A percentile compares a stretch with the other conserved stretches of the same genome.
Conservation (phyloP, 2,329 filamentous ascomycete genomes). For the Neospermospora avenae region DNA sequence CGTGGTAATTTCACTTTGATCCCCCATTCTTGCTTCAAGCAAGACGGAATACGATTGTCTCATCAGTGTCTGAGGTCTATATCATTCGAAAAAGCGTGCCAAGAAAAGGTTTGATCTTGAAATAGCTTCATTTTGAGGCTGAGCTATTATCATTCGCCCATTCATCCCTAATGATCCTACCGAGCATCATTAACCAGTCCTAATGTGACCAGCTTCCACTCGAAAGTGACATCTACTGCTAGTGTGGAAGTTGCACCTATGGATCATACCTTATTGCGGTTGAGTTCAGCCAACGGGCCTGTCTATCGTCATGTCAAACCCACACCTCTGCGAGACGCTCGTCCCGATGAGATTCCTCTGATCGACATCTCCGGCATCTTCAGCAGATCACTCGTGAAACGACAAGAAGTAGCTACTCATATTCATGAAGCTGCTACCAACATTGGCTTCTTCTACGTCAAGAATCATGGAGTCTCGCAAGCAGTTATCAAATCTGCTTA, state of each 20-base stretch:
- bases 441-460: slow-evolving; percentile 45
- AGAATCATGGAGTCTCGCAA: slow-evolving; percentile 38
- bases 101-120: too few relatives aligned
- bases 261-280: neutral
- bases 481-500: slow-evolving; percentile 2
- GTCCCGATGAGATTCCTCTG: slow-evolving; percentile 42
- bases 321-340: slow-evolving; percentile 7
- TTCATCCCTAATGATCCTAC: neutral
- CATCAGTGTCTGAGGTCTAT: too few relatives aligned
- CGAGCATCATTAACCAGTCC: neutral
- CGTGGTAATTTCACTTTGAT: neutral
- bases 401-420: slow-evolving; percentile 36
- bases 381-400: slow-evolving; percentile 33
- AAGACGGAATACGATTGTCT: too few relatives aligned
- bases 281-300: slow-evolving; percentile 14
- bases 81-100: too few relatives aligned
- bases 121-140: too few relatives aligned
- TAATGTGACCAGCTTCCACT: neutral
- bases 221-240: neutral
- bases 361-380: slow-evolving; percentile 41
- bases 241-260: neutral
- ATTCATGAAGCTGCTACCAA: slow-evolving; percentile 39
- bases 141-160: too few relatives aligned
- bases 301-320: slow-evolving; percentile 10
- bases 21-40: neutral